Conservation (phyloP, 805 yeast species). For the Grigorovia transvaalensis region DNA sequence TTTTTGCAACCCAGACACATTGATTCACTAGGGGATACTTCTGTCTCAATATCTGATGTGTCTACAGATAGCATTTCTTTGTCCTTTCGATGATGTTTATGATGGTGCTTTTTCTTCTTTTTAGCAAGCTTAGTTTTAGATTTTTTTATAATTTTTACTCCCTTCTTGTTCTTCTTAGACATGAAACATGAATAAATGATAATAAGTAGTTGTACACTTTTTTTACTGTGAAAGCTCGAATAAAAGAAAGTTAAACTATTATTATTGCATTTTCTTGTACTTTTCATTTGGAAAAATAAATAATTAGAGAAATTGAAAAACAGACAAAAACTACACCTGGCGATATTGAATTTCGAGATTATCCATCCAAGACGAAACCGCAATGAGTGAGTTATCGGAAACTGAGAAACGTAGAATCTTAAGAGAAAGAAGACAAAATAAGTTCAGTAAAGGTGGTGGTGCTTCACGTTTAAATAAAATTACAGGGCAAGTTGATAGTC, state of each 20-base stretch:
- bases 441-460: conserved; percentile 47
- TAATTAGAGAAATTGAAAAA: neutral
- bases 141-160: neutral
- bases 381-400: conserved; percentile 37
- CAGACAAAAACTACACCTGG: neutral
- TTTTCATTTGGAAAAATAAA: no score
- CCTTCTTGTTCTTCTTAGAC: neutral
- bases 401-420: conserved; percentile 49
- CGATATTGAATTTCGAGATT: neutral
- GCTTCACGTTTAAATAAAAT: conserved; percentile 42
- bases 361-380: neutral
- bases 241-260: neutral
- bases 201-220: neutral
- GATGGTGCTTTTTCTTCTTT: neutral
- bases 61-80: neutral
- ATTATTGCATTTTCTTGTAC: neutral
- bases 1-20: conserved; percentile 2
- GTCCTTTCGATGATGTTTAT: neutral
- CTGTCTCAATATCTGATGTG: neutral
- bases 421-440: conserved; percentile 57
- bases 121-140: neutral
- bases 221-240: neutral
- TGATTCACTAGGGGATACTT: neutral
- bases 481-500: conserved; percentile 32
- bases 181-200: neutral